Conservation (phyloP, 108 stramenopile genomes). For the Phaeodactylum tricornutum region DNA sequence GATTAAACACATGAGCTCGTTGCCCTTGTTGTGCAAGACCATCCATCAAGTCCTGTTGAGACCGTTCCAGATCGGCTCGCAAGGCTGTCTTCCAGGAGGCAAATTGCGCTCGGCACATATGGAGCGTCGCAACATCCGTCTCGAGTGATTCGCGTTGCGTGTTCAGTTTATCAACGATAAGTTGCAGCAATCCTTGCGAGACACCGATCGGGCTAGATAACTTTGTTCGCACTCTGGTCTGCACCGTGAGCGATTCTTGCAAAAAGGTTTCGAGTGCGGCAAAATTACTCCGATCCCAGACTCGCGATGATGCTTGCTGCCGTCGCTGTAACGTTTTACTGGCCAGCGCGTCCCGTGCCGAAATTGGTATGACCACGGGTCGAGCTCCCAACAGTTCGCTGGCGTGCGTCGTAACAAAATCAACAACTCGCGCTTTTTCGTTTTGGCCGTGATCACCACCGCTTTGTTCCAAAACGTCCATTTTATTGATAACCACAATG, state of each 20-base stretch:
- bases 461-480: slow-evolving; percentile 61
- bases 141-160: slow-evolving; percentile 37
- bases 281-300: slow-evolving; percentile 64
- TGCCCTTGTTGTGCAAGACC: slow-evolving; percentile 23
- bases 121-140: slow-evolving; percentile 53
- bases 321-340: slow-evolving; percentile 32
- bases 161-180: slow-evolving; percentile 39
- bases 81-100: slow-evolving; percentile 64
- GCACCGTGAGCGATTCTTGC: slow-evolving; percentile 51
- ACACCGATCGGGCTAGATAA: slow-evolving; percentile 71
- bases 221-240: slow-evolving; percentile 68
- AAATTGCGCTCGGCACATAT: slow-evolving; percentile 48
- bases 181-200: slow-evolving; percentile 48
- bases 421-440: slow-evolving; percentile 47
- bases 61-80: slow-evolving; percentile 24
- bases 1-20: slow-evolving; percentile 16
- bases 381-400: slow-evolving; percentile 59
- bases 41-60: slow-evolving; percentile 16
- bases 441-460: slow-evolving; percentile 55
- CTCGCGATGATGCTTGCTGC: not conserved
- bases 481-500: slow-evolving; percentile 77
- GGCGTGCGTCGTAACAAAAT: slow-evolving; percentile 68
- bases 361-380: slow-evolving; percentile 62
- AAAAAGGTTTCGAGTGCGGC: slow-evolving; percentile 51
- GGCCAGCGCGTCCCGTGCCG: slow-evolving; percentile 58